Base-by-base conservation (phyloP, 805 yeast genomes). In the Starmera quercuum region DNA sequence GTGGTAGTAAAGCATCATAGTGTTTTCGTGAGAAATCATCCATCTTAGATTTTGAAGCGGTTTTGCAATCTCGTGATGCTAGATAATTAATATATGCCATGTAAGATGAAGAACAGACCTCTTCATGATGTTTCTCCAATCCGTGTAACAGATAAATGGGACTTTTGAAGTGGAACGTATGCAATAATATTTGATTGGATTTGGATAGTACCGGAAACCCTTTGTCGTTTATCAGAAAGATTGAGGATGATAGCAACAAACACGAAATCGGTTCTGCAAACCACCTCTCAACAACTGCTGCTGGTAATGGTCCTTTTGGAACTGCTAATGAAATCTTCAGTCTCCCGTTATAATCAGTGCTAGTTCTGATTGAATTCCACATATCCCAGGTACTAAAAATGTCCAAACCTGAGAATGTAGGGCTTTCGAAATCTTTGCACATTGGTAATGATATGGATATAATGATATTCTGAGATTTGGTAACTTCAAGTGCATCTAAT, bases 271-370 rank as follows among this genome's bases (percentile, higher is more conserved):
- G 86, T 52, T 81, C 88, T 18, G 79, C 62, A 35, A 73, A 53
- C 88, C 88, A 81, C 35, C 86, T 58, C 17, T 71, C 64, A 4
- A 74, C 46, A 3, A 78, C 73, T 34, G 51, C 49, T 4, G 58
- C 58, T 2, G 81, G 79, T 1, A 73, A 67, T 32, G 63, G 63
- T 24, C 64, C 64, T 36, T 76, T 76, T 21, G 95, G 88, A 16
- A 87, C 68, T 24, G 80, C 92, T 23, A 83, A 61, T 5, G 85
- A 83, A 34, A 86, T 76, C n/a, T 84, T 76, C 33, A 81, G 55
- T 16, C 73, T 67, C 2, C 55, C 40, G 31, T 77, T 65, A 45
- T 78, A 75, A 35, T 68, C 66, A 44, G 80, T 73, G 24, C 70
- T 57, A 5, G 66, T 61, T 17, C 86, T 58, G 3, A 81, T 69